Evolutionary conservation across 208 protist species (phyloP).

Genomic region (Angomonas desouzai): DNA sequence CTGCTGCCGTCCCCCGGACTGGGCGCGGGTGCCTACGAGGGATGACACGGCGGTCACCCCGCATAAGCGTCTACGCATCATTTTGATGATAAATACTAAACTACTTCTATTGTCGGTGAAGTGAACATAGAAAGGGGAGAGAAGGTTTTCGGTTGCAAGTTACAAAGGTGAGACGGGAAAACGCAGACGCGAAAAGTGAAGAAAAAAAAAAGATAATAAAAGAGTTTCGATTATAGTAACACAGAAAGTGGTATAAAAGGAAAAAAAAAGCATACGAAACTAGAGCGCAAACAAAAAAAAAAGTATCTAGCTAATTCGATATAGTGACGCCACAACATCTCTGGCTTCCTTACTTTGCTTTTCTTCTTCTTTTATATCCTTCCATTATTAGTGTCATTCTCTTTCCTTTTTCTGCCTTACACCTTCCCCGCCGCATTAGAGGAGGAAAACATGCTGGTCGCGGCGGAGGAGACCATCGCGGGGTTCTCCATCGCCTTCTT

Average conservation of each 20-base stretch:
- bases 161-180: background rate
- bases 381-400: conserved; percentile 1
- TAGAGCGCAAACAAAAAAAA: conserved; percentile 3
- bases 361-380: conserved; percentile 1
- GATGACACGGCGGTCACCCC: background rate
- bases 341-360: background rate
- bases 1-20: background rate
- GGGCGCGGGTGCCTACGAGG: background rate
- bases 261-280: background rate
- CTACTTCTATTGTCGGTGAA: conserved; percentile 7
- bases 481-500: conserved; percentile 43
- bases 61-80: conserved; percentile 10
- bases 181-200: background rate
- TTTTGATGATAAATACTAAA: conserved; percentile 6
- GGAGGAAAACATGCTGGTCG: conserved; percentile 25
- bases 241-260: background rate
- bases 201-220: conserved; percentile 5
- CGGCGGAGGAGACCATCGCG: conserved; percentile 36
- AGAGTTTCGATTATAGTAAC: background rate
- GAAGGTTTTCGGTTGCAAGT: conserved; percentile 3
- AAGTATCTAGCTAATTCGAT: conserved; percentile 6
- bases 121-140: conserved; percentile 11
- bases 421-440: background rate
- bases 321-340: background rate
- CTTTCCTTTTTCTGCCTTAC: background rate